Percentiles rank a stretch among this genome's conserved stretches.
These are phyloP conservation scores for Scalesia atractyloides DNA, from an alignment of 129 eudicot genomes.

Conservation along the genomic window DNA sequence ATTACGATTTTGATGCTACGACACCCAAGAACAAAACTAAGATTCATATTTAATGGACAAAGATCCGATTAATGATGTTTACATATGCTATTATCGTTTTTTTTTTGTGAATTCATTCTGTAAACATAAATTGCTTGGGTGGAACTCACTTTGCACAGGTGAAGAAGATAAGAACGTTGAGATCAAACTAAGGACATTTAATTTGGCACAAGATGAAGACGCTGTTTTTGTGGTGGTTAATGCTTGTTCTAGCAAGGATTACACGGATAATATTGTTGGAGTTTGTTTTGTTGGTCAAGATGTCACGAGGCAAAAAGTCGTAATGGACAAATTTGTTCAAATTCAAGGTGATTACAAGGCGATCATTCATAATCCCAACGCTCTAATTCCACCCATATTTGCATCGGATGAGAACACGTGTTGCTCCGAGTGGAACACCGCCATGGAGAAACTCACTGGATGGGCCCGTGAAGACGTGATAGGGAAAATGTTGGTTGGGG, in stretches of 20 bases:
- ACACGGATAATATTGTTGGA: constrained; percentile 68
- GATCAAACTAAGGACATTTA: constrained; percentile 75
- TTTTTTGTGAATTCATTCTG: background rate
- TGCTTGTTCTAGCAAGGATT: constrained; percentile 92
- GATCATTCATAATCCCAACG: constrained; percentile 82
- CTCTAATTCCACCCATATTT: constrained; percentile 94
- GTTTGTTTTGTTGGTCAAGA: constrained; percentile 98
- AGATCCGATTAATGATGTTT: constrained; percentile 3
- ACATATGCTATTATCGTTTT: background rate
- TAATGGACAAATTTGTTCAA: constrained; percentile 82
- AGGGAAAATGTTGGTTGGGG: constrained; percentile 88
- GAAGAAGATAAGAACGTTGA: constrained; percentile 93
- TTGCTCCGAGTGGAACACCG: constrained; percentile 94
- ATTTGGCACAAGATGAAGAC: constrained; percentile 43
- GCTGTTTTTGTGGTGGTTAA: constrained; percentile 81
- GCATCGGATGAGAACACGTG: constrained; percentile 89
- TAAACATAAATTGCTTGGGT: constrained; percentile 16
- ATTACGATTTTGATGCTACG: constrained; percentile 2
- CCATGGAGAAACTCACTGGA: constrained; percentile 96
- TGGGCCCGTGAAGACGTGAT: constrained; percentile 64
- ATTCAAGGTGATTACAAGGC: constrained; percentile 93
- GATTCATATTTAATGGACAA: background rate
- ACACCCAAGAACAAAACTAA: background rate
- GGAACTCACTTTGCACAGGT: constrained; percentile 50
- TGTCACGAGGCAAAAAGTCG: constrained; percentile 78